Percentiles rank a stretch among this genome's conserved stretches.
phyloP scores from a whole-genome alignment of 345 rosid species.

The Heritiera littoralis region DNA sequence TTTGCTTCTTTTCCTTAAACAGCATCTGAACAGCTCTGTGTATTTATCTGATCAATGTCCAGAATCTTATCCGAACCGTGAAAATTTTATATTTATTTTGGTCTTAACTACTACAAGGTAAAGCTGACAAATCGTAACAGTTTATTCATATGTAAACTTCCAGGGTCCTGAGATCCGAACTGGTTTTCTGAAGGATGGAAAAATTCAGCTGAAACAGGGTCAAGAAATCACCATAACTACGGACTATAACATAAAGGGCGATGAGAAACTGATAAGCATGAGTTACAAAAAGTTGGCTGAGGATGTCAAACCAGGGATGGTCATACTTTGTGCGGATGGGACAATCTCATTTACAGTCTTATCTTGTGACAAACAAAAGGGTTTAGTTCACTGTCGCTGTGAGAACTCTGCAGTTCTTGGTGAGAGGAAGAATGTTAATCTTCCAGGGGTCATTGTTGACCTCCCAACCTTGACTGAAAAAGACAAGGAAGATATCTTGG shows the following conservation, averaged over 20 bases:
- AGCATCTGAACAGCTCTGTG: not conserved
- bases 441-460: conserved; percentile 94
- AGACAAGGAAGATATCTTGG: conserved; percentile 91
- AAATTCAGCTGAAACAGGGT: conserved; percentile 68
- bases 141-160: conserved; percentile 19
- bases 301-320: conserved; percentile 88
- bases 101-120: not conserved
- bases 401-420: conserved; percentile 95
- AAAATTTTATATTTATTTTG: not conserved
- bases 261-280: conserved; percentile 73
- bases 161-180: conserved; percentile 88
- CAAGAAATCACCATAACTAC: conserved; percentile 85
- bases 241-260: conserved; percentile 76
- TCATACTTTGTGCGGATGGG: conserved; percentile 95
- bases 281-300: conserved; percentile 84
- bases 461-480: conserved; percentile 96
- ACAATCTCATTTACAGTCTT: conserved; percentile 83
- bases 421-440: conserved; percentile 97
- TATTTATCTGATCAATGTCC: not conserved
- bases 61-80: not conserved
- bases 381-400: conserved; percentile 75
- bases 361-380: conserved; percentile 66
- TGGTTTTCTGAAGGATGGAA: conserved; percentile 72
- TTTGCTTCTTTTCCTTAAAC: not conserved
- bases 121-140: not conserved